Evolutionary conservation across 202 grass and related monocot genomes (phyloP).

Genomic region (Zizania palustris): DNA sequence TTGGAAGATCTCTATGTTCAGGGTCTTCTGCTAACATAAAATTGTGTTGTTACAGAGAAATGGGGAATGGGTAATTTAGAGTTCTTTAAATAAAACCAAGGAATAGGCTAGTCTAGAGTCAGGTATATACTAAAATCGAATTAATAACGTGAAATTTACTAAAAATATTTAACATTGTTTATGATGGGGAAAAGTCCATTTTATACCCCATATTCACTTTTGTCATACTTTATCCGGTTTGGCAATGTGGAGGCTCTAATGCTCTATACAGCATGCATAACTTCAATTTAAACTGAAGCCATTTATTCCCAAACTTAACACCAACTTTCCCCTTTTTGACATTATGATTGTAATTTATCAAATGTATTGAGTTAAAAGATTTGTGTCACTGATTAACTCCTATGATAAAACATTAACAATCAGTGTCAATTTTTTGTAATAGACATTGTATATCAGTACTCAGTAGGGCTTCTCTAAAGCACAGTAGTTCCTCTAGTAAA

Average conservation of each 20-base stretch:
- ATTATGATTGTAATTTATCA: slow-evolving; percentile 3
- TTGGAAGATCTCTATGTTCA: slow-evolving; percentile 63
- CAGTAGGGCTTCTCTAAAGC: not conserved
- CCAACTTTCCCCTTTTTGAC: not conserved
- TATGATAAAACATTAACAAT: slow-evolving; percentile 11
- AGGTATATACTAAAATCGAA: slow-evolving; percentile 23
- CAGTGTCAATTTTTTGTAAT: not conserved
- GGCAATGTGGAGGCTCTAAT: slow-evolving; percentile 14
- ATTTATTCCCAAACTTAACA: not conserved
- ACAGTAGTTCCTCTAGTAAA: slow-evolving; percentile 9
- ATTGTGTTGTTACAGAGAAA: slow-evolving; percentile 29
- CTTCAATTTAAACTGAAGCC: slow-evolving; percentile 11
- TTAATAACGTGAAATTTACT: slow-evolving; percentile 7
- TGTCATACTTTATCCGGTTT: not conserved
- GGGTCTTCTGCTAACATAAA: slow-evolving; percentile 61
- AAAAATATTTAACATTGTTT: not conserved
- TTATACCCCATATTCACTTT: not conserved
- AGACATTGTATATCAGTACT: not conserved
- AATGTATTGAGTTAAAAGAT: not conserved
- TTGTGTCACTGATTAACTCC: slow-evolving; percentile 5
- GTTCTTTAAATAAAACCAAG: not conserved
- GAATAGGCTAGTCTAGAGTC: not conserved
- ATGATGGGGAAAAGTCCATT: not conserved
- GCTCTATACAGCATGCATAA: slow-evolving; percentile 13
- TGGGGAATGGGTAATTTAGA: too few species aligned